phyloP scores from a whole-genome alignment of 164 flowering plant species.

The Paratinospora sagittata region DNA sequence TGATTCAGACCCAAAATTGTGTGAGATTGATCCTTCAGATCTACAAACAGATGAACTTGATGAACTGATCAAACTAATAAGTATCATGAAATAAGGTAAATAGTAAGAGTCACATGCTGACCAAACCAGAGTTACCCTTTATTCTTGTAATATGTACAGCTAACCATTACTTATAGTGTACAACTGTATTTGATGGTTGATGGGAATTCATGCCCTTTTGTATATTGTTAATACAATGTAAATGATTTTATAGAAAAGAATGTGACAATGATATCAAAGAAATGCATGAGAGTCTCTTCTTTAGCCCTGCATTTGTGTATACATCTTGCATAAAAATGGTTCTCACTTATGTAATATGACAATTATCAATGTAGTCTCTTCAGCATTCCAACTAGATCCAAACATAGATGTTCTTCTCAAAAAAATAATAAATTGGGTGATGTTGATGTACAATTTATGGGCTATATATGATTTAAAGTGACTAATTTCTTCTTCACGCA shows the following conservation, averaged over 20 bases:
- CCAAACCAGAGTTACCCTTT: background rate
- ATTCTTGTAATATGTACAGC: background rate
- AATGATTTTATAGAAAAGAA: background rate
- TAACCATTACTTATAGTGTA: background rate
- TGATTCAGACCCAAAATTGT: slow-evolving; percentile 18
- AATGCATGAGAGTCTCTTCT: background rate
- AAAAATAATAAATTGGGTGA: no score
- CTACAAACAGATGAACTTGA: slow-evolving; percentile 24
- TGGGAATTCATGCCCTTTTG: background rate
- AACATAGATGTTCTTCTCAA: no score
- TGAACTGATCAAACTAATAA: slow-evolving; percentile 47
- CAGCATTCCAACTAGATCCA: no score
- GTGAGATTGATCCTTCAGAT: slow-evolving; percentile 21
- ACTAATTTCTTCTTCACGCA: no score
- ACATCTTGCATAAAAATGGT: no score
- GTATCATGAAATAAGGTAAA: slow-evolving; percentile 24
- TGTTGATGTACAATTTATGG: no score
- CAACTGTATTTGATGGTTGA: background rate
- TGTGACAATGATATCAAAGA: background rate
- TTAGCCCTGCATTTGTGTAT: no score
- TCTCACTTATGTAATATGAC: background rate
- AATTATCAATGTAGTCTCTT: no score
- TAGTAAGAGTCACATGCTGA: background rate
- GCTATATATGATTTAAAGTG: no score
- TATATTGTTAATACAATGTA: background rate